These are phyloP conservation scores for Herpetospermum pedunculosum DNA, from an alignment of 306 rosid genomes.

Conservation along the genomic window DNA sequence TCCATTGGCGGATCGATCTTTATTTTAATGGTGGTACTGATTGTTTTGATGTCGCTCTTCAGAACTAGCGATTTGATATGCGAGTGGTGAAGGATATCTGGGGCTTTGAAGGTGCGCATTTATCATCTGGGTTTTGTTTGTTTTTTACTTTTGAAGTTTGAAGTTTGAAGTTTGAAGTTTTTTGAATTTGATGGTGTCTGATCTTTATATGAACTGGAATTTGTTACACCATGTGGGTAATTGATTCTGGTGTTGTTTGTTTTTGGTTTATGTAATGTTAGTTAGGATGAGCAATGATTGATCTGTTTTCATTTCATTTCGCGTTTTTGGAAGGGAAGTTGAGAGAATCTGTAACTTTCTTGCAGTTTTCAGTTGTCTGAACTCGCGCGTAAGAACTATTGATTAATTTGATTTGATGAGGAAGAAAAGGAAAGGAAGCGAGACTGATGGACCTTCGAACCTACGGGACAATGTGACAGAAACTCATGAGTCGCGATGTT, in stretches of 20 bases:
- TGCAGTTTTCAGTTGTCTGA: conserved; percentile 8
- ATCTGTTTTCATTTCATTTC: background rate
- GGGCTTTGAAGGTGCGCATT: background rate
- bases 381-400: conserved; percentile 10
- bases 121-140: background rate
- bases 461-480: conserved; percentile 27
- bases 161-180: background rate
- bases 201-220: background rate
- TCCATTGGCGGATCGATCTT: background rate
- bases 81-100: background rate
- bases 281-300: background rate
- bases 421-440: conserved; percentile 96
- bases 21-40: background rate
- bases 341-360: background rate
- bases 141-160: background rate
- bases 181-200: background rate
- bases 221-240: background rate
- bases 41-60: background rate
- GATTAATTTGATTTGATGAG: conserved; percentile 49
- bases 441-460: conserved; percentile 33
- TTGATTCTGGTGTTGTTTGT: background rate
- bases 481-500: conserved; percentile 37
- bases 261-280: background rate
- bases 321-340: background rate
- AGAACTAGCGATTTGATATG: conserved; percentile 4